Base-by-base conservation (phyloP, 129 eudicot genomes). In the Cynara cardunculus region DNA sequence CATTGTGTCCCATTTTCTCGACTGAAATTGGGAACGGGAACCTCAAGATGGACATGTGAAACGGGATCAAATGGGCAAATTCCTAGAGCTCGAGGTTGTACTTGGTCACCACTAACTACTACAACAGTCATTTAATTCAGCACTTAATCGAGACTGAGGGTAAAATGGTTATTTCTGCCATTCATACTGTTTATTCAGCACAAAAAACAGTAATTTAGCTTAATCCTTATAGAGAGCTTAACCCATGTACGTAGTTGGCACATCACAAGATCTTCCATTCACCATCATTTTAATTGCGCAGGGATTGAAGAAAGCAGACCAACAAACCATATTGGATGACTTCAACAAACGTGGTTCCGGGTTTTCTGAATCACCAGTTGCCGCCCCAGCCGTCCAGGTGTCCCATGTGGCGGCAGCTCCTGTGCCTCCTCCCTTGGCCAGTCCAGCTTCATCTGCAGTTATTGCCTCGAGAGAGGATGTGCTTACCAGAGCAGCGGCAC, bases 401-500 rank as follows among this genome's bases (percentile, higher is more conserved):
- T 81, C 39, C 74, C 90, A 16, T 28, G 65, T 26, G 64, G 80
- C 24, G 14, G 75, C 53, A 22, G n/a, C 73, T 70, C 75, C 91
- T 7, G 81, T 81, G 39, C 84, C 92, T 19, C 84, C 90, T 1
- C 75, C 73, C 30, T 76, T 82, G 13, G 66, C 82, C 53, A 76
- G 21, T 65, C 71, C 88, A 61, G 27, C 91, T 53, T 53, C 91
- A 10, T 74, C 86, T 69, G 91, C 81, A 46, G 84, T 85, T 35
- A 86, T 86, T 3, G 84, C 96, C 3, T 86, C 89, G 19, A 87
- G 93, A 71, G 99, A 90, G 78, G 99, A 94, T 56, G 93, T 94
- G 77, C 89, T 94, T 31, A 89, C 96, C 8, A 86, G 99, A 76
- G 97, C 99, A 62, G 97, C 97, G 35, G 96, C 97, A 30, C 88